phyloP scores from a whole-genome alignment of 1,139 yeast genomes.

The Yamadazyma conglobata region DNA sequence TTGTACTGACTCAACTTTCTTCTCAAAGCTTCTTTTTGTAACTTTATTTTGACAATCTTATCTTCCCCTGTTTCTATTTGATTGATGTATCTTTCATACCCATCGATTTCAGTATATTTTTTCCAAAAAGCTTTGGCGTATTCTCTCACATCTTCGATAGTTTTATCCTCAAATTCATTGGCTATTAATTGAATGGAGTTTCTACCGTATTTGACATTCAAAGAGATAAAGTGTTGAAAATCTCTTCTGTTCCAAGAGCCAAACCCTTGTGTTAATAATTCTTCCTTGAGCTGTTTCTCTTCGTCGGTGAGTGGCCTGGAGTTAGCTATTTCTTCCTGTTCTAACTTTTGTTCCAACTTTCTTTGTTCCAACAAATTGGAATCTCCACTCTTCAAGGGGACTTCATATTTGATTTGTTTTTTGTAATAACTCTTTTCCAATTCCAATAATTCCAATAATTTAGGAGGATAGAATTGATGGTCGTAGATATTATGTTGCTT shows the following conservation, averaged over 20 bases:
- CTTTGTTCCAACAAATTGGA: constrained; percentile 42
- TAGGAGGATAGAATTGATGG: constrained; percentile 69
- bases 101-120: constrained; percentile 62
- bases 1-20: constrained; percentile 58
- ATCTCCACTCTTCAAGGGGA: constrained; percentile 44
- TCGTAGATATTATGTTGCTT: constrained; percentile 66
- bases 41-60: constrained; percentile 50
- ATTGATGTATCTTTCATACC: constrained; percentile 61
- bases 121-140: constrained; percentile 70
- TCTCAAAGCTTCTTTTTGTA: constrained; percentile 66
- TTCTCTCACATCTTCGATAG: constrained; percentile 62
- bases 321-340: constrained; percentile 60
- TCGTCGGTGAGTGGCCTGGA: constrained; percentile 67
- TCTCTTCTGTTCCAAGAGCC: constrained; percentile 71
- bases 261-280: constrained; percentile 55
- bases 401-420: constrained; percentile 49
- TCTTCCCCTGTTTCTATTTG: constrained; percentile 80
- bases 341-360: constrained; percentile 51
- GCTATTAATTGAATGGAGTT: constrained; percentile 60
- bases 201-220: constrained; percentile 66
- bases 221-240: constrained; percentile 61
- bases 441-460: constrained; percentile 59
- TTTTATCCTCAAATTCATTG: constrained; percentile 60
- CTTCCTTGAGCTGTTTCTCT: constrained; percentile 55
- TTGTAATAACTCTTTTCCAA: constrained; percentile 60